Evolutionary conservation across 495 filamentous ascomycete genomes (phyloP).

Genomic region (Sordaria brevicollis): DNA sequence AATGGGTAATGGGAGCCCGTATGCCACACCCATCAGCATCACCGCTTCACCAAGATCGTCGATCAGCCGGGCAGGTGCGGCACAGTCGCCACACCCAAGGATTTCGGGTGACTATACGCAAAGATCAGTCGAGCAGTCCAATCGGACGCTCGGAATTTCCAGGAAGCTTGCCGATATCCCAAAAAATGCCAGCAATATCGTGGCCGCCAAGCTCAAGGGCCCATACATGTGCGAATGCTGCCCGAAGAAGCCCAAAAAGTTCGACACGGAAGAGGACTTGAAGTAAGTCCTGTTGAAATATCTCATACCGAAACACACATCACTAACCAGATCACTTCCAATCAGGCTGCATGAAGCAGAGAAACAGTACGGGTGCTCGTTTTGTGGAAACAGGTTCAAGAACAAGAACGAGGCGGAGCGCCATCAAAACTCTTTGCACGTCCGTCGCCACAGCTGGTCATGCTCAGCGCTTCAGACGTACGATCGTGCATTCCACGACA

Average conservation of each 20-base stretch:
- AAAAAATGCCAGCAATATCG: slow-evolving; percentile 24
- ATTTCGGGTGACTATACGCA: slow-evolving; percentile 28
- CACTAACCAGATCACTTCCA: slow-evolving; percentile 8
- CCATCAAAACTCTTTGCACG: slow-evolving; percentile 93
- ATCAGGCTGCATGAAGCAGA: slow-evolving; percentile 67
- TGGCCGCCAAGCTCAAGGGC: slow-evolving; percentile 32
- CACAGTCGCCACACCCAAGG: slow-evolving; percentile 33
- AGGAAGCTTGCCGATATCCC: slow-evolving; percentile 38
- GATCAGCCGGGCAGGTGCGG: slow-evolving; percentile 26
- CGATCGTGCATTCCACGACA: slow-evolving; percentile 78
- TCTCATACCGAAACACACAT: neutral
- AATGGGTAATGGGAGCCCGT: slow-evolving; percentile 45
- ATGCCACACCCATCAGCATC: slow-evolving; percentile 45
- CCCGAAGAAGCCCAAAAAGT: slow-evolving; percentile 98
- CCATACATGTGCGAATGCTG: slow-evolving; percentile 91
- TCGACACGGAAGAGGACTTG: slow-evolving; percentile 76
- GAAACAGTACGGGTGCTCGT: slow-evolving; percentile 90
- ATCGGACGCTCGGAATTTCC: slow-evolving; percentile 31
- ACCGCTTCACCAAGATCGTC: slow-evolving; percentile 50
- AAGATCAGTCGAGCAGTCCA: slow-evolving; percentile 8
- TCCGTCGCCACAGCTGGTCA: slow-evolving; percentile 95
- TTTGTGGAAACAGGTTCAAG: slow-evolving; percentile 93
- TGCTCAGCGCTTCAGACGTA: slow-evolving; percentile 75
- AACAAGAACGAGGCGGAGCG: slow-evolving; percentile 99
- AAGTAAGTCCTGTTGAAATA: slow-evolving; percentile 53